Evolutionary conservation across 306 rosid species (phyloP), one percentile per base, ranked within the genome.

Genomic region (Acacia crassicarpa): DNA sequence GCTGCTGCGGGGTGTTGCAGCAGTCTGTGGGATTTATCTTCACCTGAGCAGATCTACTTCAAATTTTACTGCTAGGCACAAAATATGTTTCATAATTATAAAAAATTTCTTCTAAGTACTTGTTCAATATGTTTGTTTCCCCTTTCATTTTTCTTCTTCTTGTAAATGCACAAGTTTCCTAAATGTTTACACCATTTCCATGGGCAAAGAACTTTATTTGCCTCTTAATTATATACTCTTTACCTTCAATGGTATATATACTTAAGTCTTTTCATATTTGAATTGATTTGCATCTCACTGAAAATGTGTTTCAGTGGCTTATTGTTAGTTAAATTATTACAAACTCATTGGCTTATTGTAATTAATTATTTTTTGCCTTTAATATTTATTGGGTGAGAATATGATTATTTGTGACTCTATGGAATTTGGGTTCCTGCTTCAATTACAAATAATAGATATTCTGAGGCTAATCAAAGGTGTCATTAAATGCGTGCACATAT

Each of bases 11-110:
- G 72, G 82, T 62, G 73, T 68, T 63, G 45, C 68, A 67, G 74
- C 58, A 44, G 74, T 75, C 79, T 78, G 43, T 80, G 75, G 65
- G 35, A 13, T 83, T 80, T 67, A 77, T 48, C 67, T 83, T 69
- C 69, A 35, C 56, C 77, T 44, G 46, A 58, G 81, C 20, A 59
- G 67, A 44, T 14, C 74, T 81, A 35, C 16, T 6, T 17, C 56
- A 15, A 78, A 61, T 81, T 41, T 77, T 78, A 53, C 74, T 78
- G 62, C 44, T 46, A 48, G 65, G 72, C 65, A 17, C 66, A 33
- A 13, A 69, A 17, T 30, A 1, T 30, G 3, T 65, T 65, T 65
- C 19, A 62, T 62, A 5, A 62, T 62, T 25, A 25, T 62, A 27
- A 25, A 58, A 61, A 2, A 11, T 61, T 61, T 61, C 67, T 61